A percentile compares a stretch with the other conserved stretches of the same genome.
Conservation (phyloP, 495 filamentous ascomycete species). For the Parmelia sp. region DNA sequence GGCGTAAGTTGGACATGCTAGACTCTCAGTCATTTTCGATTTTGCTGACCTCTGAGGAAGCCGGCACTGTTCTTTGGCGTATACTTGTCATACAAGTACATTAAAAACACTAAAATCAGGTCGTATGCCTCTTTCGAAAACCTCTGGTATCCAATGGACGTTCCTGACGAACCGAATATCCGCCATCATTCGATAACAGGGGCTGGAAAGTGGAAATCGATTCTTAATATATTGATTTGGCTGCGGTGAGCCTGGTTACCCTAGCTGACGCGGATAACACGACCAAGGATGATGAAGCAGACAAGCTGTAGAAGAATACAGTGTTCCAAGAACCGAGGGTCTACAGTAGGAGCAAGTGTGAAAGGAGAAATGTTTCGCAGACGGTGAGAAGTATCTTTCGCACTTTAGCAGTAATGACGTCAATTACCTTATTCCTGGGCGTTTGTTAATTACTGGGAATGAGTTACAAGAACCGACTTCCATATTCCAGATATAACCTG, state of each 20-base stretch:
- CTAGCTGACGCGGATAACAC: neutral
- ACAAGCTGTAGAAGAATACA: neutral
- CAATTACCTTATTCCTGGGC: too few species aligned
- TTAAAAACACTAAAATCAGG: slow-evolving; percentile 19
- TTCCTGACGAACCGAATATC: slow-evolving; percentile 1
- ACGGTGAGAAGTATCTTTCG: too few species aligned
- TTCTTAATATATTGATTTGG: slow-evolving; percentile 10
- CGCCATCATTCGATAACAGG: neutral
- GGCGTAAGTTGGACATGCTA: slow-evolving; percentile 18
- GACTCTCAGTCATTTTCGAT: neutral
- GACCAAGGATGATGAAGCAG: neutral
- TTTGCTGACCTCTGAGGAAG: slow-evolving; percentile 14
- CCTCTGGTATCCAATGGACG: slow-evolving; percentile 18
- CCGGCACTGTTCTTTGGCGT: slow-evolving; percentile 23
- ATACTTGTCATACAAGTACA: slow-evolving; percentile 24
- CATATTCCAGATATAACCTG: too few species aligned
- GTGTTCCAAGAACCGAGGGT: too few species aligned
- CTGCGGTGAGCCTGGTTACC: slow-evolving; percentile 5
- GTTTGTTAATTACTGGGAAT: too few species aligned
- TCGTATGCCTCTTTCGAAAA: slow-evolving; percentile 21
- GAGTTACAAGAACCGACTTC: too few species aligned
- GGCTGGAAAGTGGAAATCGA: neutral
- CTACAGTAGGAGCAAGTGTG: too few species aligned
- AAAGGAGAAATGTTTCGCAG: too few species aligned
- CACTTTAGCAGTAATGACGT: too few species aligned